Base-by-base conservation (phyloP, 2,329 filamentous ascomycete genomes). In the Fusarium piperis region DNA sequence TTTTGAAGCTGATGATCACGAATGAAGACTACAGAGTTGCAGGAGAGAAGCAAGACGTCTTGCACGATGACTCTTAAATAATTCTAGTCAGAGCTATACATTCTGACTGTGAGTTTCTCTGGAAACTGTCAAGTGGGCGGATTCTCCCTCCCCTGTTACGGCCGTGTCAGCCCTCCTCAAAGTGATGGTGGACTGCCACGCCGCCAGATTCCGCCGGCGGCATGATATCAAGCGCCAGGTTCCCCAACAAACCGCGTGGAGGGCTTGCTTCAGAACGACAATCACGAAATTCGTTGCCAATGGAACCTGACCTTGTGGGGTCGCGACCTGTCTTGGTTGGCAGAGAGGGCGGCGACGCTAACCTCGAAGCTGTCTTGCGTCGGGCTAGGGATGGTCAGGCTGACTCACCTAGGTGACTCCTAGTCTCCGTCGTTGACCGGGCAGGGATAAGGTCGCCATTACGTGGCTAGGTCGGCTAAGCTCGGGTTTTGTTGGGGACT, bases 351-450 rank as follows among this genome's bases (percentile, higher is more conserved):
- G 65, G 58, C 36, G n/a, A 62, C 70, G 66, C 70, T 72, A 72
- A 67, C 44, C 65, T 46, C 26, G 16, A 53, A 32, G 35, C 33
- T 59, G 70, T 64, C 70, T 72, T 70, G 51, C 35, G 5, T 72
- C 70, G 70, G 70, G 56, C 67, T 70, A 70, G 70, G 59, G 26
- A 28, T 44, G 11, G 26, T 4, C 36, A 23, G 41, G 12, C 59
- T 72, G 70, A 67, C 70, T 72, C 70, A 72, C 70, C 66, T 70
- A 59, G 66, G 65, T 70, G 62, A 70, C 59, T n/a, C 35, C 59
- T 52, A 51, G 30, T 38, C 46, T 41, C 26, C 55, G 38, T 46
- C 3, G 55, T 26, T 58, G 55, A 53, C 26, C 35, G 59, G 35
- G 44, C 59, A 39, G 35, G 46, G 58, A 38, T 36, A 38, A 16